Conservation (phyloP, 768 basidiomycete species). For the Sutorius australiensis region DNA sequence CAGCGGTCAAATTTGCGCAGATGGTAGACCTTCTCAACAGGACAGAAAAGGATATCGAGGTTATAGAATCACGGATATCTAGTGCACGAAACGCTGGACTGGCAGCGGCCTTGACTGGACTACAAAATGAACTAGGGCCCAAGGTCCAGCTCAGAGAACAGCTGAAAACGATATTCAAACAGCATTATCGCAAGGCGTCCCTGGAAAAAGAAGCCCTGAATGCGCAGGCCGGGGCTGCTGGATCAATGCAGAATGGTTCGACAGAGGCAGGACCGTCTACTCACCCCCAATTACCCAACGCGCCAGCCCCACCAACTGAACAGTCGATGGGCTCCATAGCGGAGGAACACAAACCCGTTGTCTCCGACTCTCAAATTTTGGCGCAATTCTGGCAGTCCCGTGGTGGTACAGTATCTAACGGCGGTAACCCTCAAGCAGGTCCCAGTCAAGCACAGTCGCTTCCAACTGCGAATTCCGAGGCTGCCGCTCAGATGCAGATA, state of each 20-base stretch:
- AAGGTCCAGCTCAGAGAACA: slow-evolving; percentile 8
- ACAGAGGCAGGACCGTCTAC: slow-evolving; percentile 10
- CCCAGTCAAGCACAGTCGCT: slow-evolving; percentile 11
- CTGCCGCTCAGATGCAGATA: slow-evolving; percentile 45
- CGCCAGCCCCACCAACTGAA: slow-evolving; percentile 2
- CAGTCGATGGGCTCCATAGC: not conserved
- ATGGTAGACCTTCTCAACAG: slow-evolving; percentile 21
- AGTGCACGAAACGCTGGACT: slow-evolving; percentile 20
- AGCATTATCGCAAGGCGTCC: slow-evolving; percentile 14
- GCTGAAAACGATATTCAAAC: slow-evolving; percentile 12
- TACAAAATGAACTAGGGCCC: slow-evolving; percentile 8
- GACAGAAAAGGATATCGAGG: slow-evolving; percentile 15
- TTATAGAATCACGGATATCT: slow-evolving; percentile 14
- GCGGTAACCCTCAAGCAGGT: slow-evolving; percentile 14
- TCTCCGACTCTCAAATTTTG: slow-evolving; percentile 25
- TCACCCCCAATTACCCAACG: slow-evolving; percentile 9
- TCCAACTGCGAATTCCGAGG: slow-evolving; percentile 4
- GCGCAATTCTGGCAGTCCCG: slow-evolving; percentile 30
- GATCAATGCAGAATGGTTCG: slow-evolving; percentile 2
- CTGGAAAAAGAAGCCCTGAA: slow-evolving; percentile 10
- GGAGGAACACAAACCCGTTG: slow-evolving; percentile 20
- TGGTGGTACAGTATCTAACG: slow-evolving; percentile 13
- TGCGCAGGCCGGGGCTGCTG: slow-evolving; percentile 2
- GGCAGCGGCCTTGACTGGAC: not conserved
- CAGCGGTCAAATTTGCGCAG: slow-evolving; percentile 17